Percentiles rank a stretch among this genome's conserved stretches.
Evolutionary conservation across 2,329 filamentous ascomycete genomes (phyloP).

Genomic region (Plenodomus biglobosus): DNA sequence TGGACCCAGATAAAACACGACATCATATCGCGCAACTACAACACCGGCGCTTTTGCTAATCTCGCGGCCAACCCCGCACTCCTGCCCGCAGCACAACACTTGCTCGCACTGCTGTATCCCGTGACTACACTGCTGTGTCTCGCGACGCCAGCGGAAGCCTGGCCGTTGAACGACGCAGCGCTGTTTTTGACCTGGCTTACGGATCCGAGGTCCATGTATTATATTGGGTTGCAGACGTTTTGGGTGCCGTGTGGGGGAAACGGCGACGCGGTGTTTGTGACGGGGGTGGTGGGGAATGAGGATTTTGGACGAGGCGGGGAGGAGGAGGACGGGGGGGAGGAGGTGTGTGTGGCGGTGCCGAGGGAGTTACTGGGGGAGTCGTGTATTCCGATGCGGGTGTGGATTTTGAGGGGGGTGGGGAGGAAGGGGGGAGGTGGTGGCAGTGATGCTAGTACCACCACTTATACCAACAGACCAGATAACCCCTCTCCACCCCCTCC

Average conservation of each 20-base stretch:
- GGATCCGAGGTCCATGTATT: conserved; percentile 12
- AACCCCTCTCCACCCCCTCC: too few species aligned
- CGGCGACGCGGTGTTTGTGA: neutral
- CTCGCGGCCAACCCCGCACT: conserved; percentile 4
- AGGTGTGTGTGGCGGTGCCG: too few species aligned
- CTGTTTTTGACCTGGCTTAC: conserved; percentile 18
- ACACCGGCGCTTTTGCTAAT: conserved; percentile 3
- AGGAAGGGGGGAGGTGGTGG: conserved; percentile 1
- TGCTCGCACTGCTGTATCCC: conserved; percentile 6
- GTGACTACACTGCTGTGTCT: conserved; percentile 1
- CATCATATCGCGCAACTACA: conserved; percentile 10
- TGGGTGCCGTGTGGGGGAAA: neutral
- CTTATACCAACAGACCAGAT: too few species aligned
- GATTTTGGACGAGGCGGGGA: conserved; percentile 2
- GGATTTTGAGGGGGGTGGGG: conserved; percentile 6
- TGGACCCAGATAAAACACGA: conserved; percentile 12
- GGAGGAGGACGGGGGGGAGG: conserved; percentile 3
- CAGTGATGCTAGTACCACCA: too few species aligned
- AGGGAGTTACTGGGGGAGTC: conserved; percentile 2
- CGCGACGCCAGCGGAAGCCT: neutral
- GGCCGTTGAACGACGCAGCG: conserved; percentile 7
- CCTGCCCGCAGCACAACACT: neutral
- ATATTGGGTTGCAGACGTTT: conserved; percentile 2
- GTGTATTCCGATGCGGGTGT: conserved; percentile 8
- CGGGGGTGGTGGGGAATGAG: conserved; percentile 1